Conservation (phyloP, 768 basidiomycete genomes). For the Gloeopeniophorella convolvens region DNA sequence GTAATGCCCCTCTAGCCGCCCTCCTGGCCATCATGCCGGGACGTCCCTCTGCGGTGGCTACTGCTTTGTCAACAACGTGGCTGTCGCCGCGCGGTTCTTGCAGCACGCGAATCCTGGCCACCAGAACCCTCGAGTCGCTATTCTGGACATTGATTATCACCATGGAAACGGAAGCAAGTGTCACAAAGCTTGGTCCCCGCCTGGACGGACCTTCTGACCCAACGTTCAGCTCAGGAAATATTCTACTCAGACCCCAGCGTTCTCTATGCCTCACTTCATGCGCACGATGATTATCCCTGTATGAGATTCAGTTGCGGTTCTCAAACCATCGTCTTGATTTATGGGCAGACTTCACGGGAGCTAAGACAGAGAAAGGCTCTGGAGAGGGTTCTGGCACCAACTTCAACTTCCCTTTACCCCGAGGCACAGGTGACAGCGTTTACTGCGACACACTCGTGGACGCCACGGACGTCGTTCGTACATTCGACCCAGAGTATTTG, state of each 20-base stretch:
- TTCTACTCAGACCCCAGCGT: slow-evolving; percentile 29
- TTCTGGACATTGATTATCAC: slow-evolving; percentile 34
- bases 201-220: not conserved
- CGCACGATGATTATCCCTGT: slow-evolving; percentile 30
- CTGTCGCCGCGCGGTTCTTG: slow-evolving; percentile 28
- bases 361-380: slow-evolving; percentile 23
- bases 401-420: slow-evolving; percentile 29
- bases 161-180: slow-evolving; percentile 31
- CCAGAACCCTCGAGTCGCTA: slow-evolving; percentile 18
- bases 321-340: not conserved
- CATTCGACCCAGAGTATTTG: slow-evolving; percentile 23
- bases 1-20: slow-evolving; percentile 22
- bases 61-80: slow-evolving; percentile 31
- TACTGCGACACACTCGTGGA: slow-evolving; percentile 24
- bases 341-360: slow-evolving; percentile 28
- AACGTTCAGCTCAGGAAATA: slow-evolving; percentile 25
- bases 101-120: slow-evolving; percentile 9
- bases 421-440: slow-evolving; percentile 22
- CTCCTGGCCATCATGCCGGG: slow-evolving; percentile 31
- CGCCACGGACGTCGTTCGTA: slow-evolving; percentile 20
- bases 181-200: not conserved
- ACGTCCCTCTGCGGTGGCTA: slow-evolving; percentile 29
- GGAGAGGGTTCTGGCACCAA: slow-evolving; percentile 25
- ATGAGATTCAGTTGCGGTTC: not conserved
- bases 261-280: slow-evolving; percentile 30